These are phyloP conservation scores for Achaetomiella virescens DNA, from an alignment of 495 filamentous ascomycete species.

Conservation along the genomic window DNA sequence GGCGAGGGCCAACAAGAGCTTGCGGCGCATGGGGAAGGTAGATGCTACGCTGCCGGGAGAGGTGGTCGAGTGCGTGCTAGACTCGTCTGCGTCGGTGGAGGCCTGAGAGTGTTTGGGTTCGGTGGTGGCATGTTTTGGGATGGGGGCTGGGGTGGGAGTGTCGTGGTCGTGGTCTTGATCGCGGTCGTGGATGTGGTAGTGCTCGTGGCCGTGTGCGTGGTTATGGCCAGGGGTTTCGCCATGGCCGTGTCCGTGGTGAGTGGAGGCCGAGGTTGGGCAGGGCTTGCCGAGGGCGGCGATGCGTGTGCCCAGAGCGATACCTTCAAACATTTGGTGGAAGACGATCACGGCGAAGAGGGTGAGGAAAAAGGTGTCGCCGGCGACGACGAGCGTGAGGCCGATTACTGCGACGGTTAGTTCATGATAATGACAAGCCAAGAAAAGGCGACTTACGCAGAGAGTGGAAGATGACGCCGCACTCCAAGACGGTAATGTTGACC, in stretches of 20 bases:
- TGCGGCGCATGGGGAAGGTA: constrained; percentile 32
- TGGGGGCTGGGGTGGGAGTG: too few relatives aligned
- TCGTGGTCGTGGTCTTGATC: background rate
- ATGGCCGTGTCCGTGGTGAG: background rate
- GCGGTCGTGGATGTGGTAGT: constrained; percentile 13
- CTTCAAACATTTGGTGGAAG: constrained; percentile 73
- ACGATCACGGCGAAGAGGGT: constrained; percentile 53
- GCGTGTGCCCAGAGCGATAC: constrained; percentile 66
- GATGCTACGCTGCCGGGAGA: background rate
- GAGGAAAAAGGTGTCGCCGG: constrained; percentile 50
- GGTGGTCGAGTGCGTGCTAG: constrained; percentile 4
- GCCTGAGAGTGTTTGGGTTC: background rate
- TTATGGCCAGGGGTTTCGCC: background rate
- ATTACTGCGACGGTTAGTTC: constrained; percentile 36
- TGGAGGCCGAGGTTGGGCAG: constrained; percentile 1
- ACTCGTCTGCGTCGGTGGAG: background rate
- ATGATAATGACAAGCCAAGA: background rate
- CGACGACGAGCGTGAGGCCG: constrained; percentile 53
- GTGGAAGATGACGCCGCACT: constrained; percentile 68
- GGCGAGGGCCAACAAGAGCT: constrained; percentile 41
- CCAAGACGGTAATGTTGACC: constrained; percentile 57
- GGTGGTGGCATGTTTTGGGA: background rate
- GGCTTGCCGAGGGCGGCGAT: constrained; percentile 51
- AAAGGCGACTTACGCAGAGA: constrained; percentile 47
- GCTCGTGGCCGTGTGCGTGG: constrained; percentile 15